phyloP scores from a whole-genome alignment of 2,329 filamentous ascomycete genomes.

The Aspergillus tamarii region DNA sequence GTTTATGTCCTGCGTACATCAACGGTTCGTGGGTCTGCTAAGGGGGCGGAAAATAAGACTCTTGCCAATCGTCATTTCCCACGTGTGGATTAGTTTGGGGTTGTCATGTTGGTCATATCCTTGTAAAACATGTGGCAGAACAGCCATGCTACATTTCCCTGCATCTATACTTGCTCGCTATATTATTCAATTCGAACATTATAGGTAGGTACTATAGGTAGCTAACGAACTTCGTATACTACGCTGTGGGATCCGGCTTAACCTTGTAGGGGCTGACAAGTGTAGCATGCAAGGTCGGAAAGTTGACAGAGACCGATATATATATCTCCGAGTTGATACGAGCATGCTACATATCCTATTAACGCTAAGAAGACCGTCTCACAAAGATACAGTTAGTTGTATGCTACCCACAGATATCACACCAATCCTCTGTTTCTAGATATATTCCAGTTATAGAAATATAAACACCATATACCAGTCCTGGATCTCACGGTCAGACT shows the following conservation, averaged over 20 bases:
- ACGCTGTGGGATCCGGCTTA: too few species aligned
- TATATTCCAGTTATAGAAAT: background rate
- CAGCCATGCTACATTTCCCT: background rate
- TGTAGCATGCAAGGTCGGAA: too few species aligned
- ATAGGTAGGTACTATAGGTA: background rate
- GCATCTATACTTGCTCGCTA: background rate
- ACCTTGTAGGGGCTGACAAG: too few species aligned
- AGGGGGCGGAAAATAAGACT: too few species aligned
- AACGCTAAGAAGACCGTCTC: too few species aligned
- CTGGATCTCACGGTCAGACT: background rate
- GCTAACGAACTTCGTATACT: background rate
- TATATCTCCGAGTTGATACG: too few species aligned
- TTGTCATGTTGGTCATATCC: too few species aligned
- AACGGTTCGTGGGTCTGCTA: background rate
- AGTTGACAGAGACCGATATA: too few species aligned
- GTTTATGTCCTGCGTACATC: background rate
- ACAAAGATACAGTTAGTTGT: background rate
- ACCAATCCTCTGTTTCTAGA: too few species aligned
- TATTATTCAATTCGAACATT: background rate
- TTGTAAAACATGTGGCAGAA: background rate
- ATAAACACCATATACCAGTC: background rate
- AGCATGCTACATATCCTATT: background rate
- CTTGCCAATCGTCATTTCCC: background rate
- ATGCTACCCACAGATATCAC: background rate
- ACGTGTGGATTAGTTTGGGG: too few species aligned